Evolutionary conservation across 2,329 filamentous ascomycete genomes (phyloP), one percentile per base, ranked within the genome.

Genomic region (Aspergillus melleus): DNA sequence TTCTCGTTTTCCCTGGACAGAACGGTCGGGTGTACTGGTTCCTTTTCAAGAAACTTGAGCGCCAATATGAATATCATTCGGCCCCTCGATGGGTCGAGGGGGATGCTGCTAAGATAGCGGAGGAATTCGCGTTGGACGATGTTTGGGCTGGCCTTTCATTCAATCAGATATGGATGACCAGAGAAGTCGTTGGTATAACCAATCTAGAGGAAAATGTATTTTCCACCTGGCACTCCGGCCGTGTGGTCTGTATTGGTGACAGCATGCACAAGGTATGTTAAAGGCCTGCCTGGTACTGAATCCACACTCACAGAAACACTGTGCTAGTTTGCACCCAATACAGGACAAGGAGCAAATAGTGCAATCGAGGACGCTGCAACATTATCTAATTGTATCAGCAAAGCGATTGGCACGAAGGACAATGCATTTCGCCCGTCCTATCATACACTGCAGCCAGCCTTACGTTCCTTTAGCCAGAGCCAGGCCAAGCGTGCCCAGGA

Each of bases 331-430:
- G 71, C 71, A 11, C 69, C 70, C 1, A 74, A 72, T 36, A 54
- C 65, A 11, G 76, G 76, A 12, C 74, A 76, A 61, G 76, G 76
- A 1, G 76, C 72, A 3, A 78, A 78, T 58, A 68, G 66, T 26
- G 74, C 75, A 1, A 75, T 79, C 19, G 77, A 79, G 62, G 70
- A 69, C 49, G 75, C 71, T 6, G 75, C 75, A 36, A 16, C 11
- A 3, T 4, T 36, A 10, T 12, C 32, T 16, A 36, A 36, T 36
- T 36, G 5, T 36, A 36, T 36, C 11, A 36, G 2, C 32, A 36
- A 36, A 22, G 22, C 22, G 22, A 22, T 22, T 22, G 22, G 22
- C 22, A 22, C 30, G 4, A 14, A 11, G 12, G 30, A 36, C 2
- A 36, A 36, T 14, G 2, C 14, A 5, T 2, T 16, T 36, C 32